These are phyloP conservation scores for Eucalyptus pauciflora DNA, from an alignment of 345 rosid species.

Conservation along the genomic window DNA sequence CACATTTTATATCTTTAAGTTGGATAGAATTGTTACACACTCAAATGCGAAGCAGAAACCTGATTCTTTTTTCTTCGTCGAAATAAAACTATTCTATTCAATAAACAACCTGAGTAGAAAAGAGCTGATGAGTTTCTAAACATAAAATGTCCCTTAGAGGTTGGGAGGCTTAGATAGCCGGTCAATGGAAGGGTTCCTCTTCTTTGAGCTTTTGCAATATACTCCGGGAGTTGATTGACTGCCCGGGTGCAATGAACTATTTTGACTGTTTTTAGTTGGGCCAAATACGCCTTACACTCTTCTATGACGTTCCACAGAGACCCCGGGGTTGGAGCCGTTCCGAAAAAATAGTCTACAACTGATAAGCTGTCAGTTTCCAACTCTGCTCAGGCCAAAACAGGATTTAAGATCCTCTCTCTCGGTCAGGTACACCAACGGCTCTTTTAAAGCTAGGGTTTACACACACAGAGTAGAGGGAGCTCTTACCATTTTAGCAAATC, in stretches of 20 bases:
- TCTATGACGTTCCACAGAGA: not conserved
- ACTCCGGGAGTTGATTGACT: too few relatives aligned
- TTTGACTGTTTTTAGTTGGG: too few relatives aligned
- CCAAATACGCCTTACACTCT: not conserved
- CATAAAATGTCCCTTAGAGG: too few relatives aligned
- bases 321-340: not conserved
- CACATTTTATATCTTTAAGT: not conserved
- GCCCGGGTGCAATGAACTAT: too few relatives aligned
- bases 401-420: not conserved
- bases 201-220: too few relatives aligned
- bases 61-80: not conserved
- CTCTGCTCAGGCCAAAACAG: not conserved
- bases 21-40: not conserved
- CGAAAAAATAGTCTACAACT: not conserved
- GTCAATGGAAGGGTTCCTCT: too few relatives aligned
- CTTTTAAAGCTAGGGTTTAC: not conserved
- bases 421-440: not conserved
- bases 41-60: not conserved
- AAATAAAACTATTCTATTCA: too few relatives aligned
- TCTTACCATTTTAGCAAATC: not conserved
- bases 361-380: not conserved
- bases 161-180: too few relatives aligned
- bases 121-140: too few relatives aligned
- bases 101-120: not conserved
- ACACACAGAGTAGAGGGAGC: not conserved